Evolutionary conservation across 192 early-diverging fungal species (phyloP).

Genomic region (Globomyces pollinis-pini): DNA sequence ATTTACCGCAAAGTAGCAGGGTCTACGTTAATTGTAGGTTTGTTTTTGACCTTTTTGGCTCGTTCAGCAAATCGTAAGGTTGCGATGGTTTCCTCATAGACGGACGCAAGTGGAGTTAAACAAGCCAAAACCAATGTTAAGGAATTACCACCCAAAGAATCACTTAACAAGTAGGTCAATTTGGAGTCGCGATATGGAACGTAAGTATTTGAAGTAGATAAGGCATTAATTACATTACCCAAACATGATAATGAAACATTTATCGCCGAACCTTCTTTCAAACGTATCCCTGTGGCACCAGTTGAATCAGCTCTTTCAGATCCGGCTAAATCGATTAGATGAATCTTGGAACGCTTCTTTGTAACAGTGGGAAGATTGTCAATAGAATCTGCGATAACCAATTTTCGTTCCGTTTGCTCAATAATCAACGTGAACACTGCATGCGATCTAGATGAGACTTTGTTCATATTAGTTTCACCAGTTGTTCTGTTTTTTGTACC

Average conservation of each 20-base stretch:
- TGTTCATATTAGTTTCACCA: constrained; percentile 46
- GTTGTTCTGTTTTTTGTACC: constrained; percentile 20
- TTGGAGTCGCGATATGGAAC: constrained; percentile 48
- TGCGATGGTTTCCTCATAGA: constrained; percentile 38
- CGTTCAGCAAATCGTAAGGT: constrained; percentile 48
- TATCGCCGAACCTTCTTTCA: constrained; percentile 78
- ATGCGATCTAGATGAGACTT: constrained; percentile 54
- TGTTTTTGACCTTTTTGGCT: constrained; percentile 39
- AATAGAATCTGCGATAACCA: constrained; percentile 9
- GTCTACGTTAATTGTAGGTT: constrained; percentile 31
- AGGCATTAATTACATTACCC: constrained; percentile 63
- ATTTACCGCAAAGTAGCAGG: background rate
- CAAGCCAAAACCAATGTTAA: constrained; percentile 49
- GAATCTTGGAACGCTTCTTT: constrained; percentile 46
- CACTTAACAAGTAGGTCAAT: constrained; percentile 42
- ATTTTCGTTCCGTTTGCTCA: constrained; percentile 39
- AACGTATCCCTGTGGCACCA: constrained; percentile 70
- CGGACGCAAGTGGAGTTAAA: constrained; percentile 31
- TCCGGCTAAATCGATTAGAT: constrained; percentile 71
- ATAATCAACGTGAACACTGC: constrained; percentile 70
- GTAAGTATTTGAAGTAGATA: constrained; percentile 15
- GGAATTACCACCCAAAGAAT: constrained; percentile 44
- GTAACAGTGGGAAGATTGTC: background rate
- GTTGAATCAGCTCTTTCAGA: constrained; percentile 80
- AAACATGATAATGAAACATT: constrained; percentile 75